Percentiles rank a stretch among this genome's conserved stretches.
phyloP scores from a whole-genome alignment of 2,329 filamentous ascomycete genomes.

The Aspergillus sp. region DNA sequence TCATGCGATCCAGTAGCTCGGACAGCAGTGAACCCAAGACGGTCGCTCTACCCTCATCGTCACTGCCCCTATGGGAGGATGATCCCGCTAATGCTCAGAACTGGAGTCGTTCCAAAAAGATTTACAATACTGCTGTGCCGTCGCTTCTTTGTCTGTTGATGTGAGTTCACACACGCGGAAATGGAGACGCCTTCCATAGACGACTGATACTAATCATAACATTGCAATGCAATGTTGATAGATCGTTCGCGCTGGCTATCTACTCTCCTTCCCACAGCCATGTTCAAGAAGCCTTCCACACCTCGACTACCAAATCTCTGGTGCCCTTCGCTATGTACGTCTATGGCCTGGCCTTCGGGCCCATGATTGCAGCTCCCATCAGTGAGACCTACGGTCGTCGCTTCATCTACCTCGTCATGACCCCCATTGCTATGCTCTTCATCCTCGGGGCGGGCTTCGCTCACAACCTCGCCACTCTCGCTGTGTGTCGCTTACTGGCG shows the following conservation, averaged over 20 bases:
- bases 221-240: background rate
- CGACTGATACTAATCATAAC: no score
- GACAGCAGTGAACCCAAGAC: background rate
- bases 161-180: background rate
- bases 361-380: constrained; percentile 12
- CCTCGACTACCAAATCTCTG: constrained; percentile 8
- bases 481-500: constrained; percentile 14
- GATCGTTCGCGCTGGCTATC: constrained; percentile 15
- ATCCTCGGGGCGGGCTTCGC: constrained; percentile 12
- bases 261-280: constrained; percentile 14
- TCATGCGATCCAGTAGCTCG: background rate
- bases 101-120: constrained; percentile 1
- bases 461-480: constrained; percentile 6
- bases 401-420: constrained; percentile 13
- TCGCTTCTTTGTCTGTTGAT: constrained; percentile 5
- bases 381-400: constrained; percentile 14
- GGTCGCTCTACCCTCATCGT: background rate
- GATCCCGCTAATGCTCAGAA: constrained; percentile 9
- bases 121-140: constrained; percentile 9
- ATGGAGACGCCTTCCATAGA: no score
- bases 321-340: constrained; percentile 16
- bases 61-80: background rate
- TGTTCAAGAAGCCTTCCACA: constrained; percentile 8
- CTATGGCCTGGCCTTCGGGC: constrained; percentile 15
- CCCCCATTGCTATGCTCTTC: constrained; percentile 9